Evolutionary conservation across 352 stramenopile genomes (phyloP), one percentile per base, ranked within the genome.

Genomic region (Globisporangium ultimum): DNA sequence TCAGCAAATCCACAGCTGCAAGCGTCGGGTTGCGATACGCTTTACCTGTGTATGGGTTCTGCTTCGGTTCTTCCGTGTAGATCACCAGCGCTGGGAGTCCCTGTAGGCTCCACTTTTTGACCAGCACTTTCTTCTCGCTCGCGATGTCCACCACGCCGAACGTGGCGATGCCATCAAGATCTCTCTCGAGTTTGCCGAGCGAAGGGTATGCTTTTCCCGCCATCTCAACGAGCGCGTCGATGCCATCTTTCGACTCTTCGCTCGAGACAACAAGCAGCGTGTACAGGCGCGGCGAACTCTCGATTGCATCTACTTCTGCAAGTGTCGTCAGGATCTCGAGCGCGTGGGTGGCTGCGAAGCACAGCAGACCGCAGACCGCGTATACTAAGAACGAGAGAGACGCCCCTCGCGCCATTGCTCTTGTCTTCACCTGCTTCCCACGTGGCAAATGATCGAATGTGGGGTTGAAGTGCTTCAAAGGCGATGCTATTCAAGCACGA

Each of bases 11-110:
- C 0, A 71, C 58, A 15, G 81, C 67, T 20, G 54, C 54, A 15
- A 74, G 41, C 43, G 67, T 61, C 13, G 80, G 61, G 40, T 84
- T 70, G 46, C 84, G 71, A 53, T 91, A 93, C 54, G 74, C 51
- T 49, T 77, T 76, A 15, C 74, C 70, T 17, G 81, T 89, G 63
- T 93, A 93, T 9, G 84, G 84, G 53, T 93, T 93, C 67, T 75
- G 62, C 32, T 88, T 78, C 0, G 84, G 84, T 21, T 57, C 60
- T 32, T 87, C 81, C 48, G 71, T 78, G 64, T 87, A 90, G 21
- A 88, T 40, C 3, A 89, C 57, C 9, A 93, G 57, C 21, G 74
- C 76, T 2, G 84, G 84, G 1, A 85, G 58, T 3, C 63, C 62
- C 0, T 59, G 57, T 14, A 87, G 47, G 48, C 75, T 76, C 81